phyloP scores from a whole-genome alignment of 352 stramenopile genomes.

The Phytophthora citrophthora region DNA sequence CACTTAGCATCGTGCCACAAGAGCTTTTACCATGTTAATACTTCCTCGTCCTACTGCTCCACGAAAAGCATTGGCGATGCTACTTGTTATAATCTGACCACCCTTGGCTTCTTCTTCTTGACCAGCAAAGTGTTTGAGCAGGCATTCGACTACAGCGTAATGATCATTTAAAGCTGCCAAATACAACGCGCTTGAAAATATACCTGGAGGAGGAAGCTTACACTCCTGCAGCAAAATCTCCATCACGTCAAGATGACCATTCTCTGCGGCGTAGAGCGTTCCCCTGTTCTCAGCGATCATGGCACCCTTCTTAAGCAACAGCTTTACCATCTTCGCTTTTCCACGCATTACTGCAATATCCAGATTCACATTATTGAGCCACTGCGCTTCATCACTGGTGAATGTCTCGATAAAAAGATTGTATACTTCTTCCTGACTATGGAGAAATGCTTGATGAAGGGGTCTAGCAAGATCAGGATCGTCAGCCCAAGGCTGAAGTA shows the following conservation, averaged over 20 bases:
- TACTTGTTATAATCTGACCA: neutral
- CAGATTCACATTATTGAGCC: neutral
- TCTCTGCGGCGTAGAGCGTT: too few relatives aligned
- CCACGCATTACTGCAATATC: neutral
- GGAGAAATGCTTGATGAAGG: neutral
- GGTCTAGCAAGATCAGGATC: neutral
- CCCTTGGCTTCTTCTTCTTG: too few relatives aligned
- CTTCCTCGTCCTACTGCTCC: neutral
- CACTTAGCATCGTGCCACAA: neutral
- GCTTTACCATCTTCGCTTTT: neutral
- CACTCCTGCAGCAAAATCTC: neutral
- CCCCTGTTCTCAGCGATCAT: too few relatives aligned
- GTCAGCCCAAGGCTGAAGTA: neutral
- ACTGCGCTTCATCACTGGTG: neutral
- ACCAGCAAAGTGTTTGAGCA: neutral
- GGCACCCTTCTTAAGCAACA: neutral
- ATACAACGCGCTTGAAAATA: neutral
- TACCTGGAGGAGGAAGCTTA: neutral
- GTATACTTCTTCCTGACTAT: neutral
- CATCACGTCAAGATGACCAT: neutral
- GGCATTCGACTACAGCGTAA: neutral
- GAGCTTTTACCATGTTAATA: neutral
- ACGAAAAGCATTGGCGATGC: neutral
- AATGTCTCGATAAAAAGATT: neutral
- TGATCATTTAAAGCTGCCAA: neutral